Conservation (phyloP, 495 filamentous ascomycete genomes). For the Talaromyces ruber region DNA sequence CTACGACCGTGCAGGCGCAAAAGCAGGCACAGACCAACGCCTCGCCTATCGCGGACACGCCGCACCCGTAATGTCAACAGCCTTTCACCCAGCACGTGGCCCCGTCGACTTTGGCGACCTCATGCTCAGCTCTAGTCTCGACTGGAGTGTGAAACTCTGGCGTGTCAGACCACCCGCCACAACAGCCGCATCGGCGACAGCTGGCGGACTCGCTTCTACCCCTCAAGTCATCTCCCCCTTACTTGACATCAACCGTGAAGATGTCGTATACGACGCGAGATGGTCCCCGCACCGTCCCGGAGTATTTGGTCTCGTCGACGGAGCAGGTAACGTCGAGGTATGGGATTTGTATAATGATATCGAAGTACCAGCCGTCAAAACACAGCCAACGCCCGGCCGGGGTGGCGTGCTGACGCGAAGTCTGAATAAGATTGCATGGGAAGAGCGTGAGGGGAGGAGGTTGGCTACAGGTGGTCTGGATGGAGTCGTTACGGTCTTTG, state of each 20-base stretch:
- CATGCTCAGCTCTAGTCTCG: conserved; percentile 73
- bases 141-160: conserved; percentile 98
- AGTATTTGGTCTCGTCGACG: conserved; percentile 90
- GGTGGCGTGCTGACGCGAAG: conserved; percentile 56
- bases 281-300: conserved; percentile 91
- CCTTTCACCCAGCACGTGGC: conserved; percentile 88
- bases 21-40: conserved; percentile 83
- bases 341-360: conserved; percentile 92
- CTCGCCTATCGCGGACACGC: conserved; percentile 81
- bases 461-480: conserved; percentile 86
- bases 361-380: conserved; percentile 77
- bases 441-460: conserved; percentile 74
- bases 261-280: conserved; percentile 88
- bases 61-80: conserved; percentile 90
- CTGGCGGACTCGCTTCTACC: conserved; percentile 24
- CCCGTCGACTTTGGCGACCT: conserved; percentile 93
- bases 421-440: conserved; percentile 91
- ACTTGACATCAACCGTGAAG: conserved; percentile 83
- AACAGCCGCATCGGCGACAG: conserved; percentile 30
- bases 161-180: conserved; percentile 67
- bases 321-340: conserved; percentile 84
- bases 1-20: conserved; percentile 93
- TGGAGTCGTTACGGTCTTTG: conserved; percentile 83
- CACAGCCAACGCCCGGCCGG: conserved; percentile 55
- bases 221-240: conserved; percentile 54